A percentile compares a stretch with the other conserved stretches of the same genome.
Evolutionary conservation across 1,284 basidiomycete genomes (phyloP).

Genomic region (Ceratobasidium sp.): DNA sequence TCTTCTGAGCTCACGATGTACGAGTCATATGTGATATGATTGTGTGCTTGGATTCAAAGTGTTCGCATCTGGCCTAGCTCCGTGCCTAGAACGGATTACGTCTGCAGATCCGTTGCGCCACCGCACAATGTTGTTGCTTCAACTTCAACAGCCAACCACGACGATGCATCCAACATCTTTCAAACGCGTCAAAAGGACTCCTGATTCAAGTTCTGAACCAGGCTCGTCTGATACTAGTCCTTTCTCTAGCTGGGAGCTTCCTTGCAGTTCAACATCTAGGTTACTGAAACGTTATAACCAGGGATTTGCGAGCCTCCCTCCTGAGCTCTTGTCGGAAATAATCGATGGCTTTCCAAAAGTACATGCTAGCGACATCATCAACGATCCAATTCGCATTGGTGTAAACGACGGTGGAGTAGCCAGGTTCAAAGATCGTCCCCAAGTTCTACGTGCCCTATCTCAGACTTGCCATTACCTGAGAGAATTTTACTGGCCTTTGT

Average conservation of each 20-base stretch:
- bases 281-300: neutral
- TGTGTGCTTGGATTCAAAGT: no score
- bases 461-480: constrained; percentile 12
- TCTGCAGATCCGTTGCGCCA: neutral
- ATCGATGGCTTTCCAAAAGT: constrained; percentile 2
- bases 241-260: no score
- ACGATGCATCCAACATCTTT: constrained; percentile 4
- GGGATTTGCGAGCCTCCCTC: constrained; percentile 4
- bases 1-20: no score
- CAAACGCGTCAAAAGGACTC: neutral
- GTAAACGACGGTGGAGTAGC: neutral
- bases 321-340: constrained; percentile 13
- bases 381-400: neutral
- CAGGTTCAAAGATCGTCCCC: neutral
- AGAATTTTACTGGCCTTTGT: constrained; percentile 10
- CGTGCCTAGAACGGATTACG: neutral
- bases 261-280: neutral
- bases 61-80: neutral
- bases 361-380: neutral
- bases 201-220: neutral
- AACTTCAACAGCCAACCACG: neutral
- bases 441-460: constrained; percentile 19
- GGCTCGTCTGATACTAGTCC: no score
- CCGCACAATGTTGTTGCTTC: neutral
- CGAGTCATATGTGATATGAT: no score